Evolutionary conservation across 2,329 filamentous ascomycete species (phyloP).

Genomic region (Helotiales sp.): DNA sequence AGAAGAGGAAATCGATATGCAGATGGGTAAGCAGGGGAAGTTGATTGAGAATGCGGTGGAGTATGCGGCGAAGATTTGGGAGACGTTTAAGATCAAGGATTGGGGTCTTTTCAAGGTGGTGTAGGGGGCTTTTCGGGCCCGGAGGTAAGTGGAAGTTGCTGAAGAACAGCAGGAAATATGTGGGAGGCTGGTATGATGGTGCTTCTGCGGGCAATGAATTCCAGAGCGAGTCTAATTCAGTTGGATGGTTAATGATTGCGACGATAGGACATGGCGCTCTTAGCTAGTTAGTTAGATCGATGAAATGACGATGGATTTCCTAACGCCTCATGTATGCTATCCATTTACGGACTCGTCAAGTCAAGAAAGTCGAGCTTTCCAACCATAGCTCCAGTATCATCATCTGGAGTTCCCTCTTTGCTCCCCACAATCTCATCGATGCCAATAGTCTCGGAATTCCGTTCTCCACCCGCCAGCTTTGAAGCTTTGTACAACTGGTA

Average conservation of each 20-base stretch:
- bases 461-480: conserved; percentile 24
- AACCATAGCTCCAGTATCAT: conserved; percentile 31
- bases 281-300: not conserved
- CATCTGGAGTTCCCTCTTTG: conserved; percentile 25
- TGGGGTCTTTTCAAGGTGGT: conserved; percentile 67
- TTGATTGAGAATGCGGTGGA: conserved; percentile 72
- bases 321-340: not conserved
- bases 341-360: conserved; percentile 34
- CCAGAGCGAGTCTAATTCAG: not conserved
- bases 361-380: conserved; percentile 43
- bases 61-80: conserved; percentile 70
- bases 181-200: not conserved
- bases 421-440: conserved; percentile 11
- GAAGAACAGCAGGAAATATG: not conserved
- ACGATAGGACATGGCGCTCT: not conserved
- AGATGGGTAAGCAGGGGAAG: conserved; percentile 67
- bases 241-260: not conserved
- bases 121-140: too few relatives aligned
- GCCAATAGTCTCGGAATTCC: not conserved
- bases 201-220: not conserved
- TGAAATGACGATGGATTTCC: conserved; percentile 7
- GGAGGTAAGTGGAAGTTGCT: not conserved
- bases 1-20: conserved; percentile 72
- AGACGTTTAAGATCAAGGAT: conserved; percentile 77
- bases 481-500: conserved; percentile 60